phyloP scores from a whole-genome alignment of 345 rosid genomes.

The Brassica carinata region DNA sequence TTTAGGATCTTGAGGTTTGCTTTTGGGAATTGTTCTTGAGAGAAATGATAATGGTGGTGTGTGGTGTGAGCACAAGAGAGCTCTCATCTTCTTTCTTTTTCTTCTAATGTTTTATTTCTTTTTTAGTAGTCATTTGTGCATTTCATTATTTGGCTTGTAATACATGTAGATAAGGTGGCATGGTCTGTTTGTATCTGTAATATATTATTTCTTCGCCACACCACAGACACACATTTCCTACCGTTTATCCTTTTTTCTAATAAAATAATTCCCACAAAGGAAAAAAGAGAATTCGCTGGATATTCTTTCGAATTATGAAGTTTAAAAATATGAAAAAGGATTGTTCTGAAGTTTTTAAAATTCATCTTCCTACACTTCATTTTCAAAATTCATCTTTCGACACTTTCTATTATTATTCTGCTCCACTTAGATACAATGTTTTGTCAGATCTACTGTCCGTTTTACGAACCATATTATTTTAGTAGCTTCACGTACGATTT shows the following conservation, averaged over 20 bases:
- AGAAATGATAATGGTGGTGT: conserved; percentile 24
- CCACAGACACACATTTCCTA: conserved; percentile 5
- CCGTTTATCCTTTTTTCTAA: conserved; percentile 16
- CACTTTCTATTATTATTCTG: too few species aligned
- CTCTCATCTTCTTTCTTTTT: conserved; percentile 43
- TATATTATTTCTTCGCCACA: conserved; percentile 22
- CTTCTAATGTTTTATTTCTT: not conserved
- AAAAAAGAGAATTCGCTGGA: not conserved
- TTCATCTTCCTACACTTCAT: too few species aligned
- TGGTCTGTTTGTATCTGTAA: conserved; percentile 24
- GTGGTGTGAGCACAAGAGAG: conserved; percentile 42
- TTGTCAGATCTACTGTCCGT: too few species aligned
- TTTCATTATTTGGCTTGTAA: conserved; percentile 27
- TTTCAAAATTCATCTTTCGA: too few species aligned
- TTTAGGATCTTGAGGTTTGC: conserved; percentile 15
- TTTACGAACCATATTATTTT: too few species aligned
- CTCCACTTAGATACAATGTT: too few species aligned
- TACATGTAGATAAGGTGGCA: conserved; percentile 8
- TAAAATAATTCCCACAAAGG: not conserved
- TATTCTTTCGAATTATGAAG: not conserved
- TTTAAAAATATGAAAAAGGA: not conserved
- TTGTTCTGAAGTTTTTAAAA: too few species aligned
- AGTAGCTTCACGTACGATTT: too few species aligned
- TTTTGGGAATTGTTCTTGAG: conserved; percentile 1
- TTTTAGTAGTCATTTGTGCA: not conserved